Evolutionary conservation across 176 grass and related monocot species (phyloP).

Genomic region (Neostapfia colusana): DNA sequence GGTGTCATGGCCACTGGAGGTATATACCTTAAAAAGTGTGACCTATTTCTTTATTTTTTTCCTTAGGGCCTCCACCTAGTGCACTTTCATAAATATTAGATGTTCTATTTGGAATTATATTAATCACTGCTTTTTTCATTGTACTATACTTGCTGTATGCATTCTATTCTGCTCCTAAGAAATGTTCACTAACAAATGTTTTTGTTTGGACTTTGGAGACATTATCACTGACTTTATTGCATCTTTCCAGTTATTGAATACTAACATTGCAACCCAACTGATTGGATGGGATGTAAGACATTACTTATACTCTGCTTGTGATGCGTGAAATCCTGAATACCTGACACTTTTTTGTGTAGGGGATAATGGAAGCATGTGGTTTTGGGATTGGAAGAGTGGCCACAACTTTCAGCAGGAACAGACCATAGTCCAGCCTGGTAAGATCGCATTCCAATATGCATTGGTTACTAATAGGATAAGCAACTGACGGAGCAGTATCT

Average conservation of each 20-base stretch:
- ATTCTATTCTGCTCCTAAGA: neutral
- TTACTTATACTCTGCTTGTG: neutral
- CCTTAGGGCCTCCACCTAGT: neutral
- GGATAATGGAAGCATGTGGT: constrained; percentile 99
- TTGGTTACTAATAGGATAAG: constrained; percentile 12
- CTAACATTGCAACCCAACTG: neutral
- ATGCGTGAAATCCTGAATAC: neutral
- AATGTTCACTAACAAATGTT: no score
- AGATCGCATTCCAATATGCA: constrained; percentile 5
- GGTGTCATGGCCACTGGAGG: constrained; percentile 91
- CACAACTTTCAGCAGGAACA: constrained; percentile 95
- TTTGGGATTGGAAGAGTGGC: constrained; percentile 99
- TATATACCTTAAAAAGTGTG: constrained; percentile 26
- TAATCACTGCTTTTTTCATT: no score
- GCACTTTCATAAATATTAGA: no score
- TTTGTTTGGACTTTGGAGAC: no score
- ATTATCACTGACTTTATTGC: neutral
- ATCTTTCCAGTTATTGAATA: neutral
- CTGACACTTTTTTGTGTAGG: constrained; percentile 45
- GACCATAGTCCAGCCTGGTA: constrained; percentile 96
- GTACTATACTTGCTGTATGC: constrained; percentile 1
- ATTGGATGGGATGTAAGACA: neutral
- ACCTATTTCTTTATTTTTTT: neutral
- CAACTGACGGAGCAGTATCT: neutral
- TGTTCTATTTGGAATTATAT: no score